Percentiles rank a stretch among this genome's conserved stretches.
Evolutionary conservation across 345 rosid genomes (phyloP).

Genomic region (Syzygium aqueum): DNA sequence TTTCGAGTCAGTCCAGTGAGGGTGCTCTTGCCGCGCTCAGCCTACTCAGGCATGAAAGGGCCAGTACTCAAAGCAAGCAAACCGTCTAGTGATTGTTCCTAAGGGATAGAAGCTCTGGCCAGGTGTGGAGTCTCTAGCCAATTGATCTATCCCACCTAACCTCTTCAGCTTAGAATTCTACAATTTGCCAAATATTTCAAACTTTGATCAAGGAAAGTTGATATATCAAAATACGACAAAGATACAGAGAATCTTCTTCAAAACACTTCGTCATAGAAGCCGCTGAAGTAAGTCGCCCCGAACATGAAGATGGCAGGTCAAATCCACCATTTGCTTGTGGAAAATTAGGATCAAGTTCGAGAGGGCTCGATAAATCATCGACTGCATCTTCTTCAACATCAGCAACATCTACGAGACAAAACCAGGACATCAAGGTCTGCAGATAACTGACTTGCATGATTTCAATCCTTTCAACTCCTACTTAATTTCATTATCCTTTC

Average conservation of each 20-base stretch:
- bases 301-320: conserved; percentile 10
- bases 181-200: neutral
- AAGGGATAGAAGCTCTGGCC: neutral
- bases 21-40: neutral
- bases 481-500: neutral
- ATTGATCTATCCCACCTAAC: neutral
- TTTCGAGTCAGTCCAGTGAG: neutral
- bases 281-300: neutral
- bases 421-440: neutral
- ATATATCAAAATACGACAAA: conserved; percentile 2
- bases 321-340: neutral
- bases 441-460: neutral
- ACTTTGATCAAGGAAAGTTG: neutral
- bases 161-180: neutral
- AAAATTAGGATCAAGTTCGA: neutral
- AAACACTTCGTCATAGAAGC: conserved; percentile 28
- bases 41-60: neutral
- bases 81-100: neutral
- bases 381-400: conserved; percentile 22
- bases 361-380: conserved; percentile 1
- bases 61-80: neutral
- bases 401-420: conserved; percentile 18
- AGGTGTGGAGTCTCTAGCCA: neutral
- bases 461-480: neutral
- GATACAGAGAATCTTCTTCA: conserved; percentile 78